These are phyloP conservation scores for Botryotinia calthae DNA, from an alignment of 2,329 filamentous ascomycete genomes.

Conservation along the genomic window DNA sequence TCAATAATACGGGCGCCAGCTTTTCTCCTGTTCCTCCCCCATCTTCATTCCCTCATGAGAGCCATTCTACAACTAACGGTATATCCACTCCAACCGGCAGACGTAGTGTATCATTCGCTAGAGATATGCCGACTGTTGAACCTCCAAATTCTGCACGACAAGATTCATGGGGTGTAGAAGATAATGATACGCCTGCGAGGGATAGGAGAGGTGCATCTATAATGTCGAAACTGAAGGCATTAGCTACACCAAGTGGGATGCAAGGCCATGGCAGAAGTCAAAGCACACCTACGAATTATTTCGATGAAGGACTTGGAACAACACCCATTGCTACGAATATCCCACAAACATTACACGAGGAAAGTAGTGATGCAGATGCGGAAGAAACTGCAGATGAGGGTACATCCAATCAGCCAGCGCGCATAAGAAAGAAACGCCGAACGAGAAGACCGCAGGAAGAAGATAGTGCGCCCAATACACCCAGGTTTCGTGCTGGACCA, in stretches of 20 bases:
- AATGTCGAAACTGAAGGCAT: constrained; percentile 74
- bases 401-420: constrained; percentile 45
- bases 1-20: constrained; percentile 12
- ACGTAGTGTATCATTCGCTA: constrained; percentile 74
- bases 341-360: constrained; percentile 53
- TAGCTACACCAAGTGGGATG: constrained; percentile 54
- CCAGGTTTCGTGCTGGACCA: constrained; percentile 41
- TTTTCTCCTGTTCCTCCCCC: constrained; percentile 23
- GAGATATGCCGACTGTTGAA: constrained; percentile 45
- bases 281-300: constrained; percentile 36
- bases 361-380: constrained; percentile 74
- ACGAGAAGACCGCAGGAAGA: constrained; percentile 56
- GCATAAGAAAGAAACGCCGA: constrained; percentile 62
- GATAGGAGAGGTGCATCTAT: constrained; percentile 63
- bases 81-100: constrained; percentile 43
- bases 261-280: constrained; percentile 47
- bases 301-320: constrained; percentile 42
- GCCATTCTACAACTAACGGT: constrained; percentile 27
- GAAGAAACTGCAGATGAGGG: constrained; percentile 84
- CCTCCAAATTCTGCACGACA: constrained; percentile 56
- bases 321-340: constrained; percentile 49
- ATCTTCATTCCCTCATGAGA: constrained; percentile 17
- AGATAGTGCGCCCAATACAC: constrained; percentile 61
- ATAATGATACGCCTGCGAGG: constrained; percentile 58
- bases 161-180: constrained; percentile 58